Evolutionary conservation across 805 yeast species (phyloP), one percentile per base, ranked within the genome.

Genomic region (Blastobotrys americana): DNA sequence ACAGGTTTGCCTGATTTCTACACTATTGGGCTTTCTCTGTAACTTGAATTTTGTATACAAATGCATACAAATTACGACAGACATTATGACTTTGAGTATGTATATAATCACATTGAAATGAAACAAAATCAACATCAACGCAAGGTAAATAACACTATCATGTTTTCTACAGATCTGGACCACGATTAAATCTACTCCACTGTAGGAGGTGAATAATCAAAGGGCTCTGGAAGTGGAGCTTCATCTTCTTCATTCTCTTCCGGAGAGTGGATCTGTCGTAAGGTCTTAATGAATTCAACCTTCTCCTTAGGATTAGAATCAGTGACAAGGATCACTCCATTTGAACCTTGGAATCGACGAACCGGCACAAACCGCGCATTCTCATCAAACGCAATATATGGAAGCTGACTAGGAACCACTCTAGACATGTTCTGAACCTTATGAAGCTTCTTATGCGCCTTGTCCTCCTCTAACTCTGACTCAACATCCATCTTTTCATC

Each of bases 241-340:
- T 77, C 78, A 42, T 76, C 80, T 16, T 73, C 80, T 48, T 71
- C 70, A 55, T 83, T 76, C 15, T 74, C 77, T 59, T 83, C 83
- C 18, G 86, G 82, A 84, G 94, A 17, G 88, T 95, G 61, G 77
- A 87, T 69, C 63, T 88, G 94, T 64, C 95, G 82, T 20, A 86
- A 81, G 0, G 97, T 90, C 65, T 81, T 84, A 60, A 89, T 83
- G 49, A 75, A 65, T 48, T 78, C 84, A 25, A 74, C 67, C 20
- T 81, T 77, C 39, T 61, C 68, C 41, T 50, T 46, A 9, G 63
- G 59, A 19, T 51, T 43, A 18, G 47, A 52, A 46, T 60, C 64
- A 21, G 45, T 39, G 19, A 65, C 61, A 6, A 65, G 51, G 9
- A 63, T 46, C 3, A 65, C 68, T 31, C 58, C 58, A 16, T 52